Evolutionary conservation across 345 rosid genomes (phyloP).

Genomic region (Bretschneidera sinensis): DNA sequence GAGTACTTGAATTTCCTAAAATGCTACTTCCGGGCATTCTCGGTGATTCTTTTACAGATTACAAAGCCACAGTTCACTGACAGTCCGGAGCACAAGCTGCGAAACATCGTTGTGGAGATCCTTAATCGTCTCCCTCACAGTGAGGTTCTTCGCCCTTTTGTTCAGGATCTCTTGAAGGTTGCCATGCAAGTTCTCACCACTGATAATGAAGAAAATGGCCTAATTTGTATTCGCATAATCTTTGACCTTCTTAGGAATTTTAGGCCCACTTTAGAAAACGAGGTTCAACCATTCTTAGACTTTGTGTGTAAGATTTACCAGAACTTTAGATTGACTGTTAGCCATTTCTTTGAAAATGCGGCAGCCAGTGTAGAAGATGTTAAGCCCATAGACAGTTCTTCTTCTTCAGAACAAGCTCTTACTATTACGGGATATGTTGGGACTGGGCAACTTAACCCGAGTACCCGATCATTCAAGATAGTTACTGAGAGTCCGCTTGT

Average conservation of each 20-base stretch:
- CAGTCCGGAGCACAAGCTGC: conserved; percentile 84
- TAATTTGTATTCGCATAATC: conserved; percentile 90
- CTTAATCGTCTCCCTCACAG: conserved; percentile 95
- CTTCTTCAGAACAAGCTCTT: conserved; percentile 68
- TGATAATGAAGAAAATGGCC: conserved; percentile 93
- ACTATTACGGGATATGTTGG: conserved; percentile 41
- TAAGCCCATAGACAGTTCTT: conserved; percentile 77
- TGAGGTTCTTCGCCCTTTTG: conserved; percentile 97
- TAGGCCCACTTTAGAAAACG: conserved; percentile 85
- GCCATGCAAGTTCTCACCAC: conserved; percentile 96
- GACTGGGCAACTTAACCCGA: conserved; percentile 83
- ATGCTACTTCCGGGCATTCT: conserved; percentile 93
- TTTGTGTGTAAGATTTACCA: conserved; percentile 95
- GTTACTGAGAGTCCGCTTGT: conserved; percentile 98
- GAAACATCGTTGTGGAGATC: conserved; percentile 89
- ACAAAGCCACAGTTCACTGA: conserved; percentile 81
- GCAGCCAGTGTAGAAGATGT: conserved; percentile 55
- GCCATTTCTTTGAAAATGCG: conserved; percentile 79
- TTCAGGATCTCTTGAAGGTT: conserved; percentile 92
- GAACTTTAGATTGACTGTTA: conserved; percentile 72
- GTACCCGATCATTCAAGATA: conserved; percentile 90
- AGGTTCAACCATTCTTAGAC: conserved; percentile 94
- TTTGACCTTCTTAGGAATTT: conserved; percentile 93
- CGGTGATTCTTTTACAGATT: conserved; percentile 61
- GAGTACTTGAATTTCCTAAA: conserved; percentile 91